phyloP scores from a whole-genome alignment of 441 rosid species.

The Francoa sonchifolia region DNA sequence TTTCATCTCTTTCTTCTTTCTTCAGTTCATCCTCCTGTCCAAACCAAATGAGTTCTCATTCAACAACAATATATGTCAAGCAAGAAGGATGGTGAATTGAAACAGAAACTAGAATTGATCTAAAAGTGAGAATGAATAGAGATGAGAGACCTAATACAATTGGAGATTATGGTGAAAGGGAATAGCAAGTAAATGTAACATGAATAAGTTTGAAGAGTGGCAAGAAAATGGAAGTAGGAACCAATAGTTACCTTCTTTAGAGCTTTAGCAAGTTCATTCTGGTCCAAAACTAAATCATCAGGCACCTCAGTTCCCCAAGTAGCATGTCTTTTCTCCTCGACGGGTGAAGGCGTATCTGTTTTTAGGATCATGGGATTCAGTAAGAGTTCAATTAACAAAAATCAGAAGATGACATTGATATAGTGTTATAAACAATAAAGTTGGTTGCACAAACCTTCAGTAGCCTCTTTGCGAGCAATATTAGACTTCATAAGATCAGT shows the following conservation, averaged over 20 bases:
- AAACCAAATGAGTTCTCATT: conserved; percentile 1
- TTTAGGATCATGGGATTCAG: background rate
- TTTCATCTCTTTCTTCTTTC: conserved; percentile 70
- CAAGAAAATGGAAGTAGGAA: background rate
- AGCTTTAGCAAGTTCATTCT: conserved; percentile 54
- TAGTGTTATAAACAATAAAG: background rate
- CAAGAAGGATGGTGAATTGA: background rate
- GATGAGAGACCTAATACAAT: background rate
- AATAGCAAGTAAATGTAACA: background rate
- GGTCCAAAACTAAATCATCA: conserved; percentile 57
- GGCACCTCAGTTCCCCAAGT: conserved; percentile 73
- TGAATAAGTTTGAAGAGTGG: too few relatives aligned
- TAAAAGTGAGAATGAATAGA: too few relatives aligned
- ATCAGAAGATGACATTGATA: background rate
- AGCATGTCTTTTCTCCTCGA: conserved; percentile 52
- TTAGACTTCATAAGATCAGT: conserved; percentile 50
- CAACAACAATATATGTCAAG: background rate
- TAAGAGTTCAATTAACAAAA: conserved; percentile 1
- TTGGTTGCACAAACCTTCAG: conserved; percentile 22
- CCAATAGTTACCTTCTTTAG: conserved; percentile 49
- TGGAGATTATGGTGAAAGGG: too few relatives aligned
- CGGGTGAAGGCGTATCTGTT: conserved; percentile 34
- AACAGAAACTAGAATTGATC: too few relatives aligned
- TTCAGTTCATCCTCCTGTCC: conserved; percentile 55
- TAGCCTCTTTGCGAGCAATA: conserved; percentile 41